Base-by-base conservation (phyloP, 225 moss, liverwort and hornwort genomes). In the Neckera pumila region DNA sequence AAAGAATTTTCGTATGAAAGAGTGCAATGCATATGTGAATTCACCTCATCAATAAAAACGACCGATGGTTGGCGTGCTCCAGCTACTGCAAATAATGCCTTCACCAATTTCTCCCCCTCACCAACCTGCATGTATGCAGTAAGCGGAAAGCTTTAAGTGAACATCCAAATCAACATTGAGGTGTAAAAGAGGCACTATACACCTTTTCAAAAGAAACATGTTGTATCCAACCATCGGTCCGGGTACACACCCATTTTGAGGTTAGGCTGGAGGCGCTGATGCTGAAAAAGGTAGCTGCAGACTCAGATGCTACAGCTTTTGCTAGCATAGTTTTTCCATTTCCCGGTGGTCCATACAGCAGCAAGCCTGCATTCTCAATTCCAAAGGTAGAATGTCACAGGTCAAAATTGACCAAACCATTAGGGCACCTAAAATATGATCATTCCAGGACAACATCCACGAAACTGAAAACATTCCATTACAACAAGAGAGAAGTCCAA, bases 281-380 rank as follows among this genome's bases (percentile, higher is more conserved):
- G 89, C 97, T 97, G 93, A 98, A 98, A 84, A 97, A 98, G 22
- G 98, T 98, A 62, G 98, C 97, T 57, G 95, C 93, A 65, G 97
- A 98, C 91, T 97, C 98, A 66, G 98, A 98, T 91, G 98, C 98
- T 76, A 98, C 98, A 73, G 97, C 98, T 91, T 98, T 98, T 20
- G 98, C 98, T 28, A 98, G 91, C 98, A 98, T 95, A 47, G 98
- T 98, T 87, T 98, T 98, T 13, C 98, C 98, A 78, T 98, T 98
- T 83, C 98, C 98, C 51, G 98, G 98, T 84, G 98, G 98, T 70
- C 98, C 98, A 88, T 96, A 98, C 40, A 98, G 87, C 86, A 98
- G 98, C 81, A 96, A 93, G 74, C 96, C 96, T 96, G 92, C 84
- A 90, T 71, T 80, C 87, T 89, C 89, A 92, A 93, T 67, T 86